These are phyloP conservation scores for Aureobasidium sp. DNA, from an alignment of 2,329 filamentous ascomycete genomes.

Conservation along the genomic window DNA sequence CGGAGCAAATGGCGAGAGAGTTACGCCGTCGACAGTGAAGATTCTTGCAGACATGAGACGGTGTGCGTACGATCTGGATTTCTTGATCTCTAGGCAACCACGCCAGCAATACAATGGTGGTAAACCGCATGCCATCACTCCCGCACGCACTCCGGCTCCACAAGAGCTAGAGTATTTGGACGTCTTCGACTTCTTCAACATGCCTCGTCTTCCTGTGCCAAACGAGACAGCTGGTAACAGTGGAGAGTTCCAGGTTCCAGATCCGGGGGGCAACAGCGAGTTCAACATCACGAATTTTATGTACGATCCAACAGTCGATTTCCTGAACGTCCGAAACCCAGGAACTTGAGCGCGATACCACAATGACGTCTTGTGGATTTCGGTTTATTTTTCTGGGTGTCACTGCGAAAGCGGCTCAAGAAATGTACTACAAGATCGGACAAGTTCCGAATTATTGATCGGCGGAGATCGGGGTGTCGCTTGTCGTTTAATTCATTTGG, in stretches of 20 bases:
- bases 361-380: not conserved
- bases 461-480: not conserved
- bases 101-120: conserved; percentile 31
- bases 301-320: conserved; percentile 65
- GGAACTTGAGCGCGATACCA: not conserved
- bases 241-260: conserved; percentile 15
- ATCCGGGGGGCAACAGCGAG: conserved; percentile 41
- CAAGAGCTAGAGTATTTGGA: conserved; percentile 87
- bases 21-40: conserved; percentile 73
- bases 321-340: conserved; percentile 42
- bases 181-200: conserved; percentile 92
- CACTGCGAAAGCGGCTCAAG: not conserved
- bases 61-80: conserved; percentile 83
- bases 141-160: conserved; percentile 48
- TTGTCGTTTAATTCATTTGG: not conserved
- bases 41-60: conserved; percentile 88
- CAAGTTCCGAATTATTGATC: not conserved
- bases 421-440: not conserved
- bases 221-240: conserved; percentile 17
- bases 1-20: conserved; percentile 56
- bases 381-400: not conserved
- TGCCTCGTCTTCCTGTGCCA: conserved; percentile 57
- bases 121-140: conserved; percentile 22
- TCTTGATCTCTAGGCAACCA: conserved; percentile 78
- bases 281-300: conserved; percentile 74